These are phyloP conservation scores for Babesia bovis DNA, from an alignment of 169 alveolate genomes.

Conservation along the genomic window DNA sequence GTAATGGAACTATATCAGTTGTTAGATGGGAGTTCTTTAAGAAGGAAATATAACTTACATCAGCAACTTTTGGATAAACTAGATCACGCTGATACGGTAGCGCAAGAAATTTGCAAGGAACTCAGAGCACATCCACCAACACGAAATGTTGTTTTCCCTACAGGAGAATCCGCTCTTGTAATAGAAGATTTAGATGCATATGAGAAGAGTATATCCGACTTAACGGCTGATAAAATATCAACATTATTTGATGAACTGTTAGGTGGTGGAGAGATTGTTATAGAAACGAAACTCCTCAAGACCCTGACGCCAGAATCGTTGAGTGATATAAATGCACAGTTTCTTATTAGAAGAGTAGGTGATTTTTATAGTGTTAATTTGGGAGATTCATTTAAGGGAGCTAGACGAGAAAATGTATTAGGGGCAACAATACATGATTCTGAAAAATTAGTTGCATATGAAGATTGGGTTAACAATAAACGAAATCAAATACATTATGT, in stretches of 20 bases:
- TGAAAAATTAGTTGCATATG: background rate
- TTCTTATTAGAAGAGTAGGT: background rate
- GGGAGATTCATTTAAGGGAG: background rate
- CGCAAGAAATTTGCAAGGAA: background rate
- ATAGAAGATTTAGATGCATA: background rate
- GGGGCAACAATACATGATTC: background rate
- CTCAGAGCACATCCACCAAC: background rate
- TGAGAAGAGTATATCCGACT: background rate
- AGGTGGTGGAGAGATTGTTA: background rate
- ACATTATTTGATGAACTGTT: background rate
- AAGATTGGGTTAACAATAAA: background rate
- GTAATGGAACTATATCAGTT: background rate
- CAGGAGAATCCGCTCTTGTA: background rate
- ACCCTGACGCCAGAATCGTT: background rate
- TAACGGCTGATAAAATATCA: background rate
- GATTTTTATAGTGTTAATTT: background rate
- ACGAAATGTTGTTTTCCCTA: background rate
- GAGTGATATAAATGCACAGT: background rate
- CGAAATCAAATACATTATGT: background rate
- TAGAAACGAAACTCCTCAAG: background rate
- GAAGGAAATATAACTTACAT: background rate
- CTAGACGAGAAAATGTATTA: background rate
- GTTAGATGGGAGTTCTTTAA: background rate
- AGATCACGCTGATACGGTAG: background rate
- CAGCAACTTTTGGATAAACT: background rate